Base-by-base conservation (phyloP, 208 protist genomes). In the Tritrichomonas musculus region DNA sequence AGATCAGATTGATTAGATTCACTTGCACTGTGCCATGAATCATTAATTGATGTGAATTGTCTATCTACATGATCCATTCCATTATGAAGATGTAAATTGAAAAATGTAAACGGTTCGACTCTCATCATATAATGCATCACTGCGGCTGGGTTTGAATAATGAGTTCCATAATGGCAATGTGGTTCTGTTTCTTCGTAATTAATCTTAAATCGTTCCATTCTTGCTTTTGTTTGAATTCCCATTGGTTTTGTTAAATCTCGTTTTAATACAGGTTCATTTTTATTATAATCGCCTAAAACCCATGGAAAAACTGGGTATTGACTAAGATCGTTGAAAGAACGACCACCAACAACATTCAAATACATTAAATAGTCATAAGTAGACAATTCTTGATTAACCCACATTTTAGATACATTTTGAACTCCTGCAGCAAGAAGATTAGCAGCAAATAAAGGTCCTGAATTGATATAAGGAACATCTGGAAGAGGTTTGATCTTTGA, bases 231-330 rank as follows among this genome's bases (percentile, higher is more conserved):
- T 47, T 88, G 77, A 20, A 39, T 39, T n/a, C 77, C 77, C 77
- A 88, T 88, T 60, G 77, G 77, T 47, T 88, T 88, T 8, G 47
- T 60, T 44, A 88, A 49, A 17, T 88, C 77, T 88, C 77, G 33
- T 30, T 47, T 60, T 47, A 53, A 57, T 39, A 25, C 8, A n/a
- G 77, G 77, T 88, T 14, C 17, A 57, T 53, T 20, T 8, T 57
- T 17, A 39, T 20, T 39, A 49, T 41, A 88, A 22, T 57, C 77
- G 17, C 77, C 77, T n/a, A 88, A 53, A 27, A 88, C n/a, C 77
- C 77, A 88, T 57, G 77, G 77, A 20, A 88, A 57, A 27, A 88
- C 47, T 88, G 77, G 77, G n/a, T 88, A 88, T 47, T 88, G 77
- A n/a, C 47, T 57, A 27, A 57, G 57, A 50, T 88, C 77, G 17